These are phyloP conservation scores for Raphanus raphanistrum DNA, from an alignment of 345 rosid species.

Conservation along the genomic window DNA sequence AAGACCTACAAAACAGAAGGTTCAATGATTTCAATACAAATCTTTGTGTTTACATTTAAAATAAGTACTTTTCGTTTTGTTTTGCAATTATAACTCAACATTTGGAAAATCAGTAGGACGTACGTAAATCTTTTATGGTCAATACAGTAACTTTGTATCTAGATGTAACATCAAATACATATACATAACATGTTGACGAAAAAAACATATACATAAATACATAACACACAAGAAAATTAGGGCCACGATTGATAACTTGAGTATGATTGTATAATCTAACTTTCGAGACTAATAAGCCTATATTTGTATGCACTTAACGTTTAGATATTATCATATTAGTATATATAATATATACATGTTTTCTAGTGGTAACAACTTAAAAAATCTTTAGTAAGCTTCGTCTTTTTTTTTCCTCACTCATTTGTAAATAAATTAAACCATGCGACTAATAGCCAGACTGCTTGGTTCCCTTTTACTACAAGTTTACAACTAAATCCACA, in stretches of 20 bases:
- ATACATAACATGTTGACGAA: background rate
- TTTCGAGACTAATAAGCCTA: background rate
- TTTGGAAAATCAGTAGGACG: background rate
- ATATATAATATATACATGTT: no score
- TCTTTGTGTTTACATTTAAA: background rate
- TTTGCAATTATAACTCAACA: background rate
- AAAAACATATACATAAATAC: background rate
- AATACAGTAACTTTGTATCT: background rate
- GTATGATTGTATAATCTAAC: background rate
- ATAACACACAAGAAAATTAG: background rate
- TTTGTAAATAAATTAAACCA: background rate
- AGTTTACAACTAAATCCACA: no score
- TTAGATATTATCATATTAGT: background rate
- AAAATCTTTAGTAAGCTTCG: background rate
- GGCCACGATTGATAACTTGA: background rate
- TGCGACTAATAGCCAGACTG: background rate
- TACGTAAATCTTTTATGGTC: background rate
- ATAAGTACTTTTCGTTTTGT: background rate
- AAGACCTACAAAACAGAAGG: background rate
- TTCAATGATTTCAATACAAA: background rate
- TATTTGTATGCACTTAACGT: background rate
- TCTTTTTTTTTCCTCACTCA: background rate
- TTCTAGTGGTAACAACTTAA: background rate
- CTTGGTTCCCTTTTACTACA: no score
- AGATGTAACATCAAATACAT: background rate